Base-by-base conservation (phyloP, 345 rosid species). In the Camelina hispida region DNA sequence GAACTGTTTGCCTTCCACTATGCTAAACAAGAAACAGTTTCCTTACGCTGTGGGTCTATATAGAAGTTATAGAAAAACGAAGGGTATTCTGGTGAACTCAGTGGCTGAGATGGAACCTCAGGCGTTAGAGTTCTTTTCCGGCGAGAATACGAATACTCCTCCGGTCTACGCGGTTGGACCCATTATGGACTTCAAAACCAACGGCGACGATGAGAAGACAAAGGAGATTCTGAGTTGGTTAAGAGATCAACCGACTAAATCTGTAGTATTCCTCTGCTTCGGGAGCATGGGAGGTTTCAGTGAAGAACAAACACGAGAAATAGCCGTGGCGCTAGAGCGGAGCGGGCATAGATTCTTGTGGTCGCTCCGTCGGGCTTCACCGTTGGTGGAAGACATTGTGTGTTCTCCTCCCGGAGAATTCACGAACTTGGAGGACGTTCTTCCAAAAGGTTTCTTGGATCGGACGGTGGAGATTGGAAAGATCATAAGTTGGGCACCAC, bases 201-300 rank as follows among this genome's bases (percentile, higher is more conserved):
- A 67, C 0, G 62, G 12, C 6, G 25, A 46, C 0, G 72, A 43
- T 4, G 59, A n/a, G 25, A 54, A 22, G 57, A 40, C 3, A 2
- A 25, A 7, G 2, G 81, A 84, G 15, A 82, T 83, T 43, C 10
- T 83, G 25, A 12, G 30, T 8, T 87, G 92, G 96, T 79, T 87
- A 14, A 82, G 81, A 59, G 64, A 73, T 35, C 90, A 87, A 12
- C 88, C 92, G 1, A 44, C 20, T 1, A 52, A 55, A 1, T 85
- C 89, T 5, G 93, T 85, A 13, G 85, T 86, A 62, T 87, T 87
- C 71, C 72, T 89, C 20, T 89, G 89, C 72, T 89, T 89, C 43
- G 88, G 95, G 38, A 87, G 92, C 86, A 48, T 28, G 77, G 93
- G 92, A 48, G 66, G 86, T 62, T 89, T 89, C 22, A 44, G 7